Percentiles rank a stretch among this genome's conserved stretches.
Evolutionary conservation across 2,329 filamentous ascomycete species (phyloP).

Genomic region (Salinomyces thailandicus): DNA sequence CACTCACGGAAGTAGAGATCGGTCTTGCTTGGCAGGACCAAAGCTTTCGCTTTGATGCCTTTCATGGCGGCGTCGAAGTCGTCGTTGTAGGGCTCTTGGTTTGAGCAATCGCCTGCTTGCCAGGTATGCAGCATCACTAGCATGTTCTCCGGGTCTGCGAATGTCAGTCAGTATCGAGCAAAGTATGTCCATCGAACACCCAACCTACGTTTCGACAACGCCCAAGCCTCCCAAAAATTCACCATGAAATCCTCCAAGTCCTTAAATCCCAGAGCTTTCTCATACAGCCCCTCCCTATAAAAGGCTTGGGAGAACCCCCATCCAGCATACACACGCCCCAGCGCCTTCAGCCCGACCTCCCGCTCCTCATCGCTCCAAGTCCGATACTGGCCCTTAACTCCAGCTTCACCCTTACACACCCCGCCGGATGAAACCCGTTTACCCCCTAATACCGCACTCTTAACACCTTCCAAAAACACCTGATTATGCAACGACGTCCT

Average conservation of each 20-base stretch:
- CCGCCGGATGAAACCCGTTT: conserved; percentile 46
- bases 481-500: conserved; percentile 57
- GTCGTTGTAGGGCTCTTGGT: conserved; percentile 56
- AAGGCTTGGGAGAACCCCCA: conserved; percentile 57
- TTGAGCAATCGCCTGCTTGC: conserved; percentile 62
- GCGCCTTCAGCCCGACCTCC: conserved; percentile 53
- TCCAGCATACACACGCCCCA: conserved; percentile 59
- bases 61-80: conserved; percentile 45
- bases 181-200: no score
- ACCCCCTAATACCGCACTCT: conserved; percentile 47
- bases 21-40: conserved; percentile 61
- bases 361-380: conserved; percentile 39
- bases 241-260: conserved; percentile 63
- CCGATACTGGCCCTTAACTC: conserved; percentile 24
- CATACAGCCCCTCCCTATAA: conserved; percentile 61
- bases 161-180: no score
- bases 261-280: conserved; percentile 53
- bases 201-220: conserved; percentile 49
- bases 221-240: conserved; percentile 68
- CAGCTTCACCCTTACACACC: conserved; percentile 35
- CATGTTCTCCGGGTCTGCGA: conserved; percentile 58
- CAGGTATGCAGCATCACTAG: conserved; percentile 67
- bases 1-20: conserved; percentile 66
- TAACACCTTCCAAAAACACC: conserved; percentile 57
- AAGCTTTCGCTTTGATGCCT: conserved; percentile 58